phyloP scores from a whole-genome alignment of 2,329 filamentous ascomycete genomes.

The Elsinoe arachidis region DNA sequence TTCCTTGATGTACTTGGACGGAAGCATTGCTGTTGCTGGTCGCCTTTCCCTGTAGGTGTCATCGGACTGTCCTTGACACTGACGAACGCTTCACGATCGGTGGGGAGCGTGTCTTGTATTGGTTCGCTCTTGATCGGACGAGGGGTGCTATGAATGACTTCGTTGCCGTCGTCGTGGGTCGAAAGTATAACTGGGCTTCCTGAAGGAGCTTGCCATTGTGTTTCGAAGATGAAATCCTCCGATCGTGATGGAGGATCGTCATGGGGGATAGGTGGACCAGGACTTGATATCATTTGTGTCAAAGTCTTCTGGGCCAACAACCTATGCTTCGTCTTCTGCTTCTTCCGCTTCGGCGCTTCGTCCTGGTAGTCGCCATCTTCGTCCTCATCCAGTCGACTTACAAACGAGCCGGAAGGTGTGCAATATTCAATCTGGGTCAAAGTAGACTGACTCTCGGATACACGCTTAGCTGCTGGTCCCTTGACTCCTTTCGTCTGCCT shows the following conservation, averaged over 20 bases:
- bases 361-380: not conserved
- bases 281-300: constrained; percentile 6
- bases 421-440: constrained; percentile 11
- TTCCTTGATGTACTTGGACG: not conserved
- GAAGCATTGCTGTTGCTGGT: not conserved
- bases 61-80: constrained; percentile 8
- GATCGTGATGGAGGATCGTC: not conserved
- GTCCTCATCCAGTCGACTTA: not conserved
- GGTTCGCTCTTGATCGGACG: not conserved
- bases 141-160: not conserved
- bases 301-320: not conserved
- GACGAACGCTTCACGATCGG: not conserved
- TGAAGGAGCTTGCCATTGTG: not conserved
- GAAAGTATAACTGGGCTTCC: too few species aligned
- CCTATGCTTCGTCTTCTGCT: not conserved
- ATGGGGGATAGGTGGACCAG: not conserved
- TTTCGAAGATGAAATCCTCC: not conserved
- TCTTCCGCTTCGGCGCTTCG: not conserved
- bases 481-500: not conserved
- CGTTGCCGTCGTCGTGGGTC: not conserved
- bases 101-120: not conserved
- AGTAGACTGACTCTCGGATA: not conserved
- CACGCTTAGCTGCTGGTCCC: not conserved
- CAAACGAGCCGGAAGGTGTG: not conserved
- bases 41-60: not conserved